phyloP scores from a whole-genome alignment of 2,329 filamentous ascomycete species.

The Dactylellina parvicollis region DNA sequence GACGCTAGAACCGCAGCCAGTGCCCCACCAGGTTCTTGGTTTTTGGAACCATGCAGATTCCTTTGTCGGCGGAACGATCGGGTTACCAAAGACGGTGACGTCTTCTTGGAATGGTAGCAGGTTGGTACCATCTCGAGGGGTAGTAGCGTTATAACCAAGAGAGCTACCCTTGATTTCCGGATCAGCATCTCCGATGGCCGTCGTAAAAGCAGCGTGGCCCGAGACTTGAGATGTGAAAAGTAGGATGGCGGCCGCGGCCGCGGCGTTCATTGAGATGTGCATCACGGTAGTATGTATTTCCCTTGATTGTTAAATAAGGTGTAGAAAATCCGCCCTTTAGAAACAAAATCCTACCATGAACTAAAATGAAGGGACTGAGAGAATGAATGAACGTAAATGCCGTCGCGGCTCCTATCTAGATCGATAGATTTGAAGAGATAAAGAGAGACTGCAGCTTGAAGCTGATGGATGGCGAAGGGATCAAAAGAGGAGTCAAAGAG shows the following conservation, averaged over 20 bases:
- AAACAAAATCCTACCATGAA: too few species aligned
- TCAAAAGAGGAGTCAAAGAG: background rate
- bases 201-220: slow-evolving; percentile 8
- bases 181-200: slow-evolving; percentile 17
- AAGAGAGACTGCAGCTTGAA: slow-evolving; percentile 4
- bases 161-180: background rate
- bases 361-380: too few species aligned
- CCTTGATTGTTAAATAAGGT: background rate
- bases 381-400: slow-evolving; percentile 16
- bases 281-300: slow-evolving; percentile 5
- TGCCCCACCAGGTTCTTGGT: background rate
- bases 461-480: background rate
- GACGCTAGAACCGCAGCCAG: slow-evolving; percentile 29
- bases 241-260: slow-evolving; percentile 13
- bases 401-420: background rate
- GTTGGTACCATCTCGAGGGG: slow-evolving; percentile 6
- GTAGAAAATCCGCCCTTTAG: background rate
- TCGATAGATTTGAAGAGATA: background rate
- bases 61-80: slow-evolving; percentile 8
- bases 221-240: slow-evolving; percentile 4
- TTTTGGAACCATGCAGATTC: background rate
- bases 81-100: slow-evolving; percentile 1
- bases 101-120: slow-evolving; percentile 7
- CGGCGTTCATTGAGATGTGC: slow-evolving; percentile 13
- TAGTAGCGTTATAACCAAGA: slow-evolving; percentile 14